phyloP scores from a whole-genome alignment of 129 eudicot genomes.

The Chrysanthemum seticuspe region DNA sequence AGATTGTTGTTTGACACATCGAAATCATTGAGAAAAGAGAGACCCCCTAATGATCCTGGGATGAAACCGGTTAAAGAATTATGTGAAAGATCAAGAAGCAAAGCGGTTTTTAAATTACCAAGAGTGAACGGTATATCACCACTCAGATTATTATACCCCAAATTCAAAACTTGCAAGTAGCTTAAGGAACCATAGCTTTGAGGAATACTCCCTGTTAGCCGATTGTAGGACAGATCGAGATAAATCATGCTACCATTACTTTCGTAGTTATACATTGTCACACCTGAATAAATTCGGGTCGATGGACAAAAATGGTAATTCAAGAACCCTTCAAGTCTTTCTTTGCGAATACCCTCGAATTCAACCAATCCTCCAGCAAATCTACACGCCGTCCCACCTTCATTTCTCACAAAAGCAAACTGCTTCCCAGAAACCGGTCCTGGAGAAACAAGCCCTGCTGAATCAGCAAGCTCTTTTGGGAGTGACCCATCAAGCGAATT shows the following conservation, averaged over 20 bases:
- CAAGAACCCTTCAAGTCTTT: conserved; percentile 56
- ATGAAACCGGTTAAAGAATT: conserved; percentile 62
- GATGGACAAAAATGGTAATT: conserved; percentile 80
- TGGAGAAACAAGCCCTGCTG: conserved; percentile 64
- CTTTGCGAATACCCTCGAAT: conserved; percentile 67
- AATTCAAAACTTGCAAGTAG: conserved; percentile 63
- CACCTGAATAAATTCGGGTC: conserved; percentile 69
- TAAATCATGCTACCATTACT: conserved; percentile 82
- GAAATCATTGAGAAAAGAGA: conserved; percentile 79
- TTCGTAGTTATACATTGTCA: conserved; percentile 65
- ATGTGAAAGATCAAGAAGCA: conserved; percentile 78
- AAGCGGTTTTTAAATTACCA: conserved; percentile 56
- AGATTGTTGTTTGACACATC: conserved; percentile 86
- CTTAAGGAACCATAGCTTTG: conserved; percentile 62
- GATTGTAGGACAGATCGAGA: conserved; percentile 81
- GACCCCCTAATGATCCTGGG: conserved; percentile 75
- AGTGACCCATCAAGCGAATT: conserved; percentile 54
- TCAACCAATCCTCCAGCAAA: conserved; percentile 91
- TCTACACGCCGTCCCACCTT: conserved; percentile 82
- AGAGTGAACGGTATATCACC: conserved; percentile 70
- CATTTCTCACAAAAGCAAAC: conserved; percentile 87
- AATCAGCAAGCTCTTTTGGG: conserved; percentile 65
- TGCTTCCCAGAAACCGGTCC: conserved; percentile 79
- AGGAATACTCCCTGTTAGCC: conserved; percentile 60
- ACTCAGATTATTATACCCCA: conserved; percentile 67